Base-by-base conservation (phyloP, 202 grass and related monocot species). In the Brachypodium distachyon region DNA sequence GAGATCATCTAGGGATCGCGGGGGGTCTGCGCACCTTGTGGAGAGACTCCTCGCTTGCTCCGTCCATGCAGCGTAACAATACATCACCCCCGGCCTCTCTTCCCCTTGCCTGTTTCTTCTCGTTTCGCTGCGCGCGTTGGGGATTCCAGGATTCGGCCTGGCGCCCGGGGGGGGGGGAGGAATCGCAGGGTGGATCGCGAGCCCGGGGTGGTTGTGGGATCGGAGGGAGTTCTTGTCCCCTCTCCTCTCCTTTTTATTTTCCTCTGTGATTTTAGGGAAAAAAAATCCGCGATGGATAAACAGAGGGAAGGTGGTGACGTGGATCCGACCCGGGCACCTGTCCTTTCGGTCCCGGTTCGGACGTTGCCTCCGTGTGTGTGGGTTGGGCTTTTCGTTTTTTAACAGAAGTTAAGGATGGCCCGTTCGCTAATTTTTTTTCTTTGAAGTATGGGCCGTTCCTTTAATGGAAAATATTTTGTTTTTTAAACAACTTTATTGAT, bases 51-150 rank as follows among this genome's bases (percentile, higher is more conserved):
- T 80, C 57, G 81, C 47, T 84, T 84, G 86, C 55, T 83, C 76
- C 81, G 81, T 80, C 86, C 86, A 88, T 88, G 31, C 73, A 80
- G 70, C 55, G 81, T 79, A 80, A 84, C 76, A 88, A 69, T 6
- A 84, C 86, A 88, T 84, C 86, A 80, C 76, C 75, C 47, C 81
- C 34, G 50, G 76, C 63, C 53, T 56, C 70, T 37, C 62, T 42
- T 61, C 43, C 43, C 68, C 27, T 28, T 53, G 60, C 74, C 34
- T 19, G 67, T 22, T 34, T 19, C 43, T 11, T 60, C 67, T 33
- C 13, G 52, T 16, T 48, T 58, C 61, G 12, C 68, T 33, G 48
- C 10, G 52, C 37, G 53, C 70, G 71, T 48, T 39, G 55, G 76
- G 37, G 43, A 56, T 16, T 32, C 51, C 32, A 54, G 47, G 44